These are phyloP conservation scores for Trichoderma virens DNA, from an alignment of 495 filamentous ascomycete species.

Conservation along the genomic window DNA sequence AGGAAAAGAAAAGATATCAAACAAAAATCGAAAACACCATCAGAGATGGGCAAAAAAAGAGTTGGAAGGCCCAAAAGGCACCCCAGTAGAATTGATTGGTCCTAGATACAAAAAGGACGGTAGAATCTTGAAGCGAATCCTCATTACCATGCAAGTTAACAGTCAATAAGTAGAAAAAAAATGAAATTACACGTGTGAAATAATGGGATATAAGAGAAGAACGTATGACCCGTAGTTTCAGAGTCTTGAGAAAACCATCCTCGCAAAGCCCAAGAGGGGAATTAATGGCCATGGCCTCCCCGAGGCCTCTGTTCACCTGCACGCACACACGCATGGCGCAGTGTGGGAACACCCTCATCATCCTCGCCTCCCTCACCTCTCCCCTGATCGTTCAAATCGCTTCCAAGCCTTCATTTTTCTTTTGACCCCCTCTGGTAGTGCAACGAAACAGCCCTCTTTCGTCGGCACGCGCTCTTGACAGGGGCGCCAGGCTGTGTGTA, in stretches of 20 bases:
- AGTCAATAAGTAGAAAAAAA: constrained; percentile 8
- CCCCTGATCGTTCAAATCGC: background rate
- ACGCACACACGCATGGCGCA: background rate
- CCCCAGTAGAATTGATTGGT: constrained; percentile 5
- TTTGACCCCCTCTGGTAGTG: background rate
- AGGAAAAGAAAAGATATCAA: background rate
- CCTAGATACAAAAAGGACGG: constrained; percentile 7
- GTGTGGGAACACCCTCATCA: background rate
- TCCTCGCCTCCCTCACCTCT: background rate
- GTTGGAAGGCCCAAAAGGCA: background rate
- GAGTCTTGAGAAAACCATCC: constrained; percentile 3
- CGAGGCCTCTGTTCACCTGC: background rate
- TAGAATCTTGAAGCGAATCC: constrained; percentile 5
- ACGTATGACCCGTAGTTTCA: background rate
- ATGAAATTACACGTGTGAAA: constrained; percentile 7
- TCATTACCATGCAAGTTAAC: constrained; percentile 9
- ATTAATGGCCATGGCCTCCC: background rate
- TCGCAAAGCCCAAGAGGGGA: background rate
- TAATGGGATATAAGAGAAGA: constrained; percentile 10
- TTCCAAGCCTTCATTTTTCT: background rate
- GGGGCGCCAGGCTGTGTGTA: background rate
- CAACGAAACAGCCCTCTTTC: background rate
- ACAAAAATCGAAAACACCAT: too few relatives aligned
- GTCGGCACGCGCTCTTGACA: background rate
- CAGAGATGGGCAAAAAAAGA: too few relatives aligned